Percentiles rank a stretch among this genome's conserved stretches.
These are phyloP conservation scores for Setomelanomma holmii DNA, from an alignment of 2,329 filamentous ascomycete genomes.

Conservation along the genomic window DNA sequence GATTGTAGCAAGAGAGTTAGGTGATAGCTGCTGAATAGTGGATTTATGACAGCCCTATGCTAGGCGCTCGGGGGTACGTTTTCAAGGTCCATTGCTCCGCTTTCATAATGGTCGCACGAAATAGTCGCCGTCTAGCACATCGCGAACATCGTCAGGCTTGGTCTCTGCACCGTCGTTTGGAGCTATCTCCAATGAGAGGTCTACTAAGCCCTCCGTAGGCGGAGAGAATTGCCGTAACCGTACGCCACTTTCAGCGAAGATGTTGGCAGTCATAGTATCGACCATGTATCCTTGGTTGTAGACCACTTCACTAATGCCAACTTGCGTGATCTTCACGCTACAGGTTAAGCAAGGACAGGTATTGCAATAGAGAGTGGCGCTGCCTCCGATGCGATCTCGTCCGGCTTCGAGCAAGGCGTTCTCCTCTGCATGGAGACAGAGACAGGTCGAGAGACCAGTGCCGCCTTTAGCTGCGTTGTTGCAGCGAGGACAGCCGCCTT, in stretches of 20 bases:
- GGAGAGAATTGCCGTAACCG: slow-evolving; percentile 86
- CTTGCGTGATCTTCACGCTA: slow-evolving; percentile 97
- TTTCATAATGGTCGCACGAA: slow-evolving; percentile 29
- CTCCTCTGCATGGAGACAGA: slow-evolving; percentile 98
- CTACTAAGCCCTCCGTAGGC: slow-evolving; percentile 39
- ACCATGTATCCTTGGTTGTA: slow-evolving; percentile 95
- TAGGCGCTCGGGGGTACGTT: no score
- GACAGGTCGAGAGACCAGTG: slow-evolving; percentile 79
- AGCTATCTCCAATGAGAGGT: slow-evolving; percentile 27
- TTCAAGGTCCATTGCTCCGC: background rate
- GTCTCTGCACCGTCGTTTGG: background rate
- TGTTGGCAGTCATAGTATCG: slow-evolving; percentile 78
- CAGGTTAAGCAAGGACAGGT: slow-evolving; percentile 97
- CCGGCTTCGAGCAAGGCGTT: slow-evolving; percentile 96
- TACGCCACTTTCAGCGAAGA: slow-evolving; percentile 85
- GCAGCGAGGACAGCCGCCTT: slow-evolving; percentile 88
- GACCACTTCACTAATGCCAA: slow-evolving; percentile 94
- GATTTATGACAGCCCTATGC: no score
- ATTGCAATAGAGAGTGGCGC: slow-evolving; percentile 87
- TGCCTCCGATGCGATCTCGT: slow-evolving; percentile 83
- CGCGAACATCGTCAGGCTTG: slow-evolving; percentile 25
- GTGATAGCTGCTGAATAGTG: no score
- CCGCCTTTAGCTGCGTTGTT: slow-evolving; percentile 77
- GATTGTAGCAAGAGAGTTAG: no score
- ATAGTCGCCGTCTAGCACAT: slow-evolving; percentile 28